Evolutionary conservation across 2,329 filamentous ascomycete species (phyloP).

Genomic region (Amphichorda felina): DNA sequence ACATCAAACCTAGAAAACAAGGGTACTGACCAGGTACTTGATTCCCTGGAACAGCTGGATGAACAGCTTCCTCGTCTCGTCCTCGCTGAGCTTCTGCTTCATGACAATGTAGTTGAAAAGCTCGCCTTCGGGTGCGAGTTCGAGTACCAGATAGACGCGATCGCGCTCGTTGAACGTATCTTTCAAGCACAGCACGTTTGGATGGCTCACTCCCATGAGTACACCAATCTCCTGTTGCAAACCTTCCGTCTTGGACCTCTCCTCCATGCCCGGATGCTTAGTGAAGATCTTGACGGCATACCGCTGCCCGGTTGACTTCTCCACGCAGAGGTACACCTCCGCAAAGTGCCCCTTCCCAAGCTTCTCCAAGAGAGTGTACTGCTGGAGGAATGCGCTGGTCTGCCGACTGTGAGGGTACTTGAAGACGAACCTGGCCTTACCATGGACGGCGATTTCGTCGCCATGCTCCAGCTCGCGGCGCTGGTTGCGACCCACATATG

Average conservation of each 20-base stretch:
- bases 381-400: constrained; percentile 69
- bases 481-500: constrained; percentile 83
- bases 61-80: constrained; percentile 78
- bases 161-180: constrained; percentile 90
- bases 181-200: constrained; percentile 84
- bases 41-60: constrained; percentile 84
- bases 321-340: constrained; percentile 81
- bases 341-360: constrained; percentile 94
- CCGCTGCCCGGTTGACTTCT: constrained; percentile 68
- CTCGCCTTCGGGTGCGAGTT: constrained; percentile 85
- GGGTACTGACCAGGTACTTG: constrained; percentile 81
- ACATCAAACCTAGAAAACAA: neutral
- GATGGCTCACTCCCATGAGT: constrained; percentile 92
- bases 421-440: constrained; percentile 82
- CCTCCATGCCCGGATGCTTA: constrained; percentile 69
- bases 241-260: constrained; percentile 72
- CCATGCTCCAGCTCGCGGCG: constrained; percentile 77
- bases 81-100: constrained; percentile 78
- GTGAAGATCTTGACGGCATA: constrained; percentile 95
- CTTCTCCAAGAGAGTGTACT: constrained; percentile 75
- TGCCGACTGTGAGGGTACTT: constrained; percentile 68
- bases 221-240: constrained; percentile 94
- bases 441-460: constrained; percentile 81
- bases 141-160: constrained; percentile 82
- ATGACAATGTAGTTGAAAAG: constrained; percentile 91